These are phyloP conservation scores for Venustampulla echinocandica DNA, from an alignment of 495 filamentous ascomycete genomes.

Conservation along the genomic window DNA sequence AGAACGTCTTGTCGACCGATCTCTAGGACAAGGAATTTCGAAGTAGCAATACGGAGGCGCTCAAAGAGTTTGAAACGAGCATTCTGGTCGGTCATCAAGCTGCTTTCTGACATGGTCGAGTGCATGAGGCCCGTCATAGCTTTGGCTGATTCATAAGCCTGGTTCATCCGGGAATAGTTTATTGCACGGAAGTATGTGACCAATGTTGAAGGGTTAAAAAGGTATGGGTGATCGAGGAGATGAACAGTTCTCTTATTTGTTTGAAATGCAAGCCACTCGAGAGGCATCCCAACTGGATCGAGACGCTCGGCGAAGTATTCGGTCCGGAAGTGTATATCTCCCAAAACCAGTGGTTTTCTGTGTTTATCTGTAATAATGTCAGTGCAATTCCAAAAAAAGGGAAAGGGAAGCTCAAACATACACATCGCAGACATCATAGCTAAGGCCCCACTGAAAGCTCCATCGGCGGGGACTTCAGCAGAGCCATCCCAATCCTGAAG, in stretches of 20 bases:
- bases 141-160: slow-evolving; percentile 61
- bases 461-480: slow-evolving; percentile 54
- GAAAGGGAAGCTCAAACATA: slow-evolving; percentile 36
- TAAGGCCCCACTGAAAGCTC: slow-evolving; percentile 63
- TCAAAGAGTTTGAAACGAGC: slow-evolving; percentile 42
- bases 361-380: slow-evolving; percentile 43
- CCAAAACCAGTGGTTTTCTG: slow-evolving; percentile 52
- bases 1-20: slow-evolving; percentile 65
- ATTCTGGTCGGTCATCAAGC: slow-evolving; percentile 22
- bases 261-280: slow-evolving; percentile 57
- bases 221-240: slow-evolving; percentile 70
- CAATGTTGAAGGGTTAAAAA: slow-evolving; percentile 63
- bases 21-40: slow-evolving; percentile 67
- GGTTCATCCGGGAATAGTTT: slow-evolving; percentile 76
- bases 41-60: slow-evolving; percentile 53
- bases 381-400: slow-evolving; percentile 10
- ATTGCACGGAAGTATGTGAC: slow-evolving; percentile 85
- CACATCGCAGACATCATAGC: slow-evolving; percentile 67
- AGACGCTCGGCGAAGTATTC: slow-evolving; percentile 69
- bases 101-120: slow-evolving; percentile 28
- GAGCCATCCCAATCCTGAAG: slow-evolving; percentile 71
- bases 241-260: slow-evolving; percentile 58
- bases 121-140: slow-evolving; percentile 40
- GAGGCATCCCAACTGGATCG: slow-evolving; percentile 66
- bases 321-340: slow-evolving; percentile 60